Evolutionary conservation across 1,284 basidiomycete genomes (phyloP), one percentile per base, ranked within the genome.

Genomic region (Ustilago shanxiensis): DNA sequence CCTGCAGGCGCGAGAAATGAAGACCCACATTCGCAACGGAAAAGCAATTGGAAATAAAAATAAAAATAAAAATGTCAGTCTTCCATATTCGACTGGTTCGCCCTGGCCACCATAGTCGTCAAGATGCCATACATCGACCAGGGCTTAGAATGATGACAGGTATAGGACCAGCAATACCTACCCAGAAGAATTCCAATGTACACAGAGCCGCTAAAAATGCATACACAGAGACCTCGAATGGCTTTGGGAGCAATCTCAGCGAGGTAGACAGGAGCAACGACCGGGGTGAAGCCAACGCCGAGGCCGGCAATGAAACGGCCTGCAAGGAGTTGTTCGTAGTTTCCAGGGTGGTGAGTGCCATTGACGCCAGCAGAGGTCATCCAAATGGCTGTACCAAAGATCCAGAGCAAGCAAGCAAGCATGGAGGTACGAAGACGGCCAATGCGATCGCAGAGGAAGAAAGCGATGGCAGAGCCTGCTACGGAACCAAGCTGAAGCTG

Each of bases 331-430:
- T 80, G 79, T 14, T 44, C 13, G 47, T 79, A 67, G 64, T 76
- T 78, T 3, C 77, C 73, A 1, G 56, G 57, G 24, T 39, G 55
- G 51, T 77, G 74, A 9, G 66, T 53, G 20, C 66, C 77, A 50
- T 57, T 45, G 1, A 63, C 47, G 9, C 67, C 72, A 8, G 72
- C 72, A 14, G 75, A 74, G 11, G 79, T 73, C 63, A 80, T 70
- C 79, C 79, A 80, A 50, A 80, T 77, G 28, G 70, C 66, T 10
- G 79, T 77, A 28, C 79, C 79, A 4, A 80, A 50, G 53, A 79
- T 73, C 79, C 79, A 80, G 35, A 79, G 60, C 8, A 80, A 41
- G 63, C 77, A 79, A 26, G 72, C 69, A 33, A 79, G 52, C 71
- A 79, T 78, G 18, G 72, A 60, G 5, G 68, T 77, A n/a, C 77